These are phyloP conservation scores for Zymoseptoria brevis DNA, from an alignment of 2,329 filamentous ascomycete genomes.

Conservation along the genomic window DNA sequence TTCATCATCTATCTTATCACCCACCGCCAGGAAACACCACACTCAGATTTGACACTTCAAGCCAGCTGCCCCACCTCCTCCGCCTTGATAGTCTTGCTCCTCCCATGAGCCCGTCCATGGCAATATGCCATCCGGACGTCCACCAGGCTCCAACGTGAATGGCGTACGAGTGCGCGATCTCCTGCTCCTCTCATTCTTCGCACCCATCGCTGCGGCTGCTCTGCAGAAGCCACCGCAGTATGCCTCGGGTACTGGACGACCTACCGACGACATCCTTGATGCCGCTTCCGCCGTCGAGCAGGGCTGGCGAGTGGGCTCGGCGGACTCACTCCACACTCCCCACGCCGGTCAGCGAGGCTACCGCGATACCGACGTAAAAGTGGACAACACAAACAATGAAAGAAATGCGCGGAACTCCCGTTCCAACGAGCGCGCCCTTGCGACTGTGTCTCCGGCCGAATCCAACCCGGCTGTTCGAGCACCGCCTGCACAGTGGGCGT, in stretches of 20 bases:
- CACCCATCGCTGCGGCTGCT: conserved; percentile 28
- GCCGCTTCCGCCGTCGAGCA: conserved; percentile 14
- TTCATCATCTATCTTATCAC: neutral
- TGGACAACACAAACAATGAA: conserved; percentile 18
- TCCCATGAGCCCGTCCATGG: conserved; percentile 14
- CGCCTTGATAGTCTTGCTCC: neutral
- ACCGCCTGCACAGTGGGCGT: conserved; percentile 61
- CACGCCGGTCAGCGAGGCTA: conserved; percentile 21
- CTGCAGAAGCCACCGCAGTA: conserved; percentile 32
- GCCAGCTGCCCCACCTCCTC: neutral
- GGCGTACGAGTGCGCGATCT: conserved; percentile 23
- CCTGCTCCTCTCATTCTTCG: conserved; percentile 24
- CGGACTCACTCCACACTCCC: conserved; percentile 22
- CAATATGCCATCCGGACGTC: conserved; percentile 26
- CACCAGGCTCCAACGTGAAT: conserved; percentile 19
- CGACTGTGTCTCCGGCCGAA: conserved; percentile 90
- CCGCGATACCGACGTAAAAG: conserved; percentile 8
- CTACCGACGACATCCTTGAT: conserved; percentile 13
- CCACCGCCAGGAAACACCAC: neutral
- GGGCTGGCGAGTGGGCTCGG: conserved; percentile 12
- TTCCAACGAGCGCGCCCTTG: conserved; percentile 81
- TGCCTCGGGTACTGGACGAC: conserved; percentile 8
- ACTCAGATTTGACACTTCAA: neutral
- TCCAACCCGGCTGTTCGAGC: conserved; percentile 74
- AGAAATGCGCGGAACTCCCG: conserved; percentile 25